phyloP scores from a whole-genome alignment of 257 asterid genomes.

The Plantago major region DNA sequence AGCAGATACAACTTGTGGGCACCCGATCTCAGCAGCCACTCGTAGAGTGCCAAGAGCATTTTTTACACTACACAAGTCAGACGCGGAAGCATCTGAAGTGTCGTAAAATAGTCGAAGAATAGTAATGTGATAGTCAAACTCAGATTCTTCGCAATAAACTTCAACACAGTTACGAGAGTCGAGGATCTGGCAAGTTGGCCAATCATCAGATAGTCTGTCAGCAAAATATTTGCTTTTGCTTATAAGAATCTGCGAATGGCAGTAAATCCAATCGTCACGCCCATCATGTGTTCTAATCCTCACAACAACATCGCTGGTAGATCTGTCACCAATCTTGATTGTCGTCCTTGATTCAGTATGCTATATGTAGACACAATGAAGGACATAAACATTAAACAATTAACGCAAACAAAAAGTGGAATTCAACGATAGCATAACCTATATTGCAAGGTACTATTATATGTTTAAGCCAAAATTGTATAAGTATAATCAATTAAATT shows the following conservation, averaged over 20 bases:
- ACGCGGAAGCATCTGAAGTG: slow-evolving; percentile 28
- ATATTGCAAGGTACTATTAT: background rate
- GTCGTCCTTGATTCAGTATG: slow-evolving; percentile 29
- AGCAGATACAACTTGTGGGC: slow-evolving; percentile 59
- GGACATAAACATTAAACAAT: background rate
- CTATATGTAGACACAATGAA: slow-evolving; percentile 29
- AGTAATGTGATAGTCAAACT: slow-evolving; percentile 56
- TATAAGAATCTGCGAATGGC: slow-evolving; percentile 56
- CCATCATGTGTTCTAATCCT: slow-evolving; percentile 75
- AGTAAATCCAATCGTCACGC: slow-evolving; percentile 83
- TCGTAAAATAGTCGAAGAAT: slow-evolving; percentile 62
- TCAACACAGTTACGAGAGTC: slow-evolving; percentile 88
- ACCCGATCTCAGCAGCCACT: slow-evolving; percentile 62
- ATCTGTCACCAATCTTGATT: slow-evolving; percentile 62
- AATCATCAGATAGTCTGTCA: slow-evolving; percentile 67
- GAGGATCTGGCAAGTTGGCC: slow-evolving; percentile 88
- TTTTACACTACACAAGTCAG: slow-evolving; percentile 52
- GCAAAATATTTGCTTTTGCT: slow-evolving; percentile 67
- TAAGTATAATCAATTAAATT: no score
- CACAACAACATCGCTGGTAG: slow-evolving; percentile 79
- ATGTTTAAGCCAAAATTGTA: no score
- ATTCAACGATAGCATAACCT: background rate
- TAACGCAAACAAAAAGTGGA: background rate
- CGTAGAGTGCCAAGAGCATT: slow-evolving; percentile 67
- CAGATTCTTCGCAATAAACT: slow-evolving; percentile 67